Base-by-base conservation (phyloP, 805 yeast species). In the Ogataea trehalophila region DNA sequence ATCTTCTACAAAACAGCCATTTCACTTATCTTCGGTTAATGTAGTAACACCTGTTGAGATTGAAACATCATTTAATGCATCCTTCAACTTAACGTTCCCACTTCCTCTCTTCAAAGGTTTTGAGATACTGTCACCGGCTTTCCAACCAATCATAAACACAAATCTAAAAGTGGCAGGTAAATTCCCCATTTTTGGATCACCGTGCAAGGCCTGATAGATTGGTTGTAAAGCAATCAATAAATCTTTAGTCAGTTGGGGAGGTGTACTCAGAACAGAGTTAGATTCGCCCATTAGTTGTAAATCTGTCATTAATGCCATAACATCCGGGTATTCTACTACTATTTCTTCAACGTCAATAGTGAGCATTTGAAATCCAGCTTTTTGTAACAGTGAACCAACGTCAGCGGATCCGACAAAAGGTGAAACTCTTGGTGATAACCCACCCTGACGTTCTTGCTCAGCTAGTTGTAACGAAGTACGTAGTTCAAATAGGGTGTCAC, bases 81-180 rank as follows among this genome's bases (percentile, higher is more conserved):
- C 91, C 61, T 84, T 83, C 59, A 87, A 67, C 51, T 72, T 81
- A 37, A 87, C 74, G 58, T 81, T 79, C 1, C 83, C 94, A 18
- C 85, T 59, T 1, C 96, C 95, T 52, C 95, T 71, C 43, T 75
- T 75, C 49, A 86, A 73, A 1, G 95, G 92, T 60, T 82, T 70
- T 3, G 91, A 89, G 61, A 86, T 88, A 43, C 66, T 61, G 6
- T 78, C 77, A 46, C 87, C 76, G 53, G 83, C 81, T 62, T 86
- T 88, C 96, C 96, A 88, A 3, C 95, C 96, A 60, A 88, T 85
- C 89, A 87, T 83, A 61, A 83, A 85, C 23, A 87, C 79, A 45
- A 88, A 78, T 50, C 88, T 70, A 66, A 79, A 88, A 0, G 95
- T 87, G 9, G 88, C 90, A 1, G 95, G 95, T n/a, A 87, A 62